A percentile compares a stretch with the other conserved stretches of the same genome.
These are phyloP conservation scores for Trametes gibbosa DNA, from an alignment of 768 basidiomycete species.

Conservation along the genomic window DNA sequence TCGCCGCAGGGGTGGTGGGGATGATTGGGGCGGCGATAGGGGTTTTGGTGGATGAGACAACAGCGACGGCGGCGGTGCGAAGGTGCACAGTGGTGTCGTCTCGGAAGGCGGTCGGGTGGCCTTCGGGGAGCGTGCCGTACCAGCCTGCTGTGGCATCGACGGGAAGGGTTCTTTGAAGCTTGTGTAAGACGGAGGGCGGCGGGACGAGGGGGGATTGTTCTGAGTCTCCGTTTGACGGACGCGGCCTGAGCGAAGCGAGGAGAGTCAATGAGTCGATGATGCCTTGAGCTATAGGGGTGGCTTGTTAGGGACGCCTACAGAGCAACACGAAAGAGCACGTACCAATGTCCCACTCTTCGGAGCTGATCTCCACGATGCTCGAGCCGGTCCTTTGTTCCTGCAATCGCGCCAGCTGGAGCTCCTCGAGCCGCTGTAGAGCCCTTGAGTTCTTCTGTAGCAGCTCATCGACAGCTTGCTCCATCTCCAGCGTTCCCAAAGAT, in stretches of 20 bases:
- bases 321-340: slow-evolving; percentile 29
- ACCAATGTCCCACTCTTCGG: slow-evolving; percentile 87
- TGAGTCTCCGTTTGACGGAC: slow-evolving; percentile 41
- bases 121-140: slow-evolving; percentile 68
- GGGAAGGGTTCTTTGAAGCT: slow-evolving; percentile 69
- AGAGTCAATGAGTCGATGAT: slow-evolving; percentile 69
- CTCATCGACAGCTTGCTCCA: slow-evolving; percentile 69
- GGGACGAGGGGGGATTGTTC: slow-evolving; percentile 53
- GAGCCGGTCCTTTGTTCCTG: slow-evolving; percentile 43
- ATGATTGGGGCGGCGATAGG: slow-evolving; percentile 32
- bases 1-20: slow-evolving; percentile 29
- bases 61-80: slow-evolving; percentile 32
- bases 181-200: slow-evolving; percentile 60
- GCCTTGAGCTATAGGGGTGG: slow-evolving; percentile 55
- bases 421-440: slow-evolving; percentile 62
- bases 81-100: slow-evolving; percentile 76
- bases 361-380: slow-evolving; percentile 54
- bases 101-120: slow-evolving; percentile 57
- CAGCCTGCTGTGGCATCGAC: slow-evolving; percentile 60
- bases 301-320: not conserved
- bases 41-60: slow-evolving; percentile 5
- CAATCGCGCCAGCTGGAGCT: slow-evolving; percentile 60
- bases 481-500: slow-evolving; percentile 55
- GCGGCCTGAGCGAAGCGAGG: slow-evolving; percentile 70
- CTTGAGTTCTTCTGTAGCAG: slow-evolving; percentile 62